phyloP scores from a whole-genome alignment of 2,329 filamentous ascomycete species.

The Fusarium illudens region DNA sequence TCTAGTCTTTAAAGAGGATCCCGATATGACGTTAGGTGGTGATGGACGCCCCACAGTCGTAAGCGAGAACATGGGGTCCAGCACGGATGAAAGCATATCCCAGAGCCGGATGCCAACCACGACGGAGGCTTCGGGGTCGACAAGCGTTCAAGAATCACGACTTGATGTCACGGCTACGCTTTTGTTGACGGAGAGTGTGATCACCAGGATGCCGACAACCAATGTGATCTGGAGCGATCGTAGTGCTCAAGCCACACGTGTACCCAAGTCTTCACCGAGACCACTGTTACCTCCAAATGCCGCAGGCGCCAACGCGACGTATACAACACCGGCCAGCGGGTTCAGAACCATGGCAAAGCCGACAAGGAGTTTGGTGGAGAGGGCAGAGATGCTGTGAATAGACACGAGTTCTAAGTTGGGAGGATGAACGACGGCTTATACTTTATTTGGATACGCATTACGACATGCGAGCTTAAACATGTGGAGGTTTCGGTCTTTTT shows the following conservation, averaged over 20 bases:
- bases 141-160: neutral
- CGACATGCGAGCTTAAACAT: neutral
- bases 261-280: neutral
- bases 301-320: slow-evolving; percentile 5
- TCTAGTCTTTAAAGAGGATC: slow-evolving; percentile 25
- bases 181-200: neutral
- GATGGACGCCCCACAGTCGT: slow-evolving; percentile 7
- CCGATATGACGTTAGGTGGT: slow-evolving; percentile 1
- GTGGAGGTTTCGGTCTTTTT: neutral
- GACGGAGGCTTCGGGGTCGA: slow-evolving; percentile 5
- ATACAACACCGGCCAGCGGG: slow-evolving; percentile 20
- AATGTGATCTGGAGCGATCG: neutral
- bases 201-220: slow-evolving; percentile 1
- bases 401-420: neutral
- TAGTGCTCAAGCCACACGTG: slow-evolving; percentile 7
- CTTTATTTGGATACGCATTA: neutral
- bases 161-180: neutral
- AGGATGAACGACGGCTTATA: neutral
- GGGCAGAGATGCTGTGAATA: slow-evolving; percentile 1
- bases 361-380: slow-evolving; percentile 30
- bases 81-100: neutral
- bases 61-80: neutral
- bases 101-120: neutral
- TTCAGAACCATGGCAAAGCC: slow-evolving; percentile 40
- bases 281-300: neutral